A percentile compares a stretch with the other conserved stretches of the same genome.
These are phyloP conservation scores for Myotisia sp. DNA, from an alignment of 2,329 filamentous ascomycete genomes.

Conservation along the genomic window DNA sequence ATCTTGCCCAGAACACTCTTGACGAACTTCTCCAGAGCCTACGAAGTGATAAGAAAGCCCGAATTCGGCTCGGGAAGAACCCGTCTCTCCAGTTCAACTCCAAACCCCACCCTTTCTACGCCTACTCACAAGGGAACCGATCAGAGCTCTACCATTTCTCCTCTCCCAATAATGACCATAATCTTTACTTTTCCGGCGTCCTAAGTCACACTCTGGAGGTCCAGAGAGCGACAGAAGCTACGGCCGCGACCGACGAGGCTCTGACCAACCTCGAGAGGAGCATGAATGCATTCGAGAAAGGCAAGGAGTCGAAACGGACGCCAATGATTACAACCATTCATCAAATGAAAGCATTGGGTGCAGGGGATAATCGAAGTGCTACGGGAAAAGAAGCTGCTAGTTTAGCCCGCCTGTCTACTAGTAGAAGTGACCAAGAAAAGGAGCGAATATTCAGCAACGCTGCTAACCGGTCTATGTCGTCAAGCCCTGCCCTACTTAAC, in stretches of 20 bases:
- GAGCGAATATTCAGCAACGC: constrained; percentile 28
- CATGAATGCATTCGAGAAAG: constrained; percentile 44
- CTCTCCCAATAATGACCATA: constrained; percentile 27
- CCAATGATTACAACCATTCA: constrained; percentile 25
- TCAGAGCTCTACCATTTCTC: constrained; percentile 44
- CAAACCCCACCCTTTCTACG: constrained; percentile 41
- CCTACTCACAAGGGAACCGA: constrained; percentile 39
- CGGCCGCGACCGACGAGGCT: constrained; percentile 44
- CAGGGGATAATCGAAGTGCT: constrained; percentile 21
- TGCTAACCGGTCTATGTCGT: constrained; percentile 27
- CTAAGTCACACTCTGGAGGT: constrained; percentile 45
- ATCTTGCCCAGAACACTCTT: constrained; percentile 31
- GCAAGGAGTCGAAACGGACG: constrained; percentile 46
- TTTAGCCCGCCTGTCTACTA: constrained; percentile 21
- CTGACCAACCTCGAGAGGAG: constrained; percentile 45
- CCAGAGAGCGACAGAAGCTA: constrained; percentile 40
- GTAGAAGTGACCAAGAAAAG: constrained; percentile 28
- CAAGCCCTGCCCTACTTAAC: constrained; percentile 28
- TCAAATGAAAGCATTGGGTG: constrained; percentile 24
- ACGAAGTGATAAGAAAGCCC: constrained; percentile 23
- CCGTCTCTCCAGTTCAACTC: constrained; percentile 44
- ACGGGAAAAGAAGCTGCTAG: constrained; percentile 19
- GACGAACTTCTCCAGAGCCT: constrained; percentile 34
- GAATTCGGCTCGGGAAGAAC: constrained; percentile 35
- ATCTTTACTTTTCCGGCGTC: constrained; percentile 42